Percentiles rank a stretch among this genome's conserved stretches.
Conservation (phyloP, 352 stramenopile genomes). For the Blastocystis sp. region DNA sequence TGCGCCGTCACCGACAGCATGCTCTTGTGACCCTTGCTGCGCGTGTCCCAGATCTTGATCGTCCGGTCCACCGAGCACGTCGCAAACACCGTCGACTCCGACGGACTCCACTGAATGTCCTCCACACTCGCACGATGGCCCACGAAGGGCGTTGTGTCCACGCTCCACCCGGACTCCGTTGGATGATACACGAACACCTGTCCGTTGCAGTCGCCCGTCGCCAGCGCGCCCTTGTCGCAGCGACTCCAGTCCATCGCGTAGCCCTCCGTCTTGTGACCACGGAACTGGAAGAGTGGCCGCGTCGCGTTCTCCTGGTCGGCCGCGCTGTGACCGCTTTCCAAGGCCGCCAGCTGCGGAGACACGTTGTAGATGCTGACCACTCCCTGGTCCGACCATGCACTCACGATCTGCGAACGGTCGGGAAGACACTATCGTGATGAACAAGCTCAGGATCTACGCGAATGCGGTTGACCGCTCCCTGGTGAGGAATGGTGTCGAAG, state of each 20-base stretch:
- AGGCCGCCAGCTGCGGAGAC: conserved; percentile 72
- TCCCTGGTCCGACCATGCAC: conserved; percentile 85
- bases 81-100: conserved; percentile 82
- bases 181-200: conserved; percentile 80
- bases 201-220: conserved; percentile 87
- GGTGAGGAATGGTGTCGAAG: conserved; percentile 83
- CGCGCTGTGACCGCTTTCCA: conserved; percentile 65
- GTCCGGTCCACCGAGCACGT: conserved; percentile 82
- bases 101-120: conserved; percentile 93
- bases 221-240: conserved; percentile 74
- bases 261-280: conserved; percentile 83
- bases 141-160: conserved; percentile 78
- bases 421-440: conserved; percentile 37
- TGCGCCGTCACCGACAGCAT: conserved; percentile 82
- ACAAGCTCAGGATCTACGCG: conserved; percentile 58
- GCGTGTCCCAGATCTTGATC: conserved; percentile 90
- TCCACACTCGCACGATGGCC: conserved; percentile 83
- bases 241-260: conserved; percentile 95
- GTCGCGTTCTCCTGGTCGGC: neutral
- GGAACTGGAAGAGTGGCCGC: conserved; percentile 78
- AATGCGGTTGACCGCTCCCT: conserved; percentile 85
- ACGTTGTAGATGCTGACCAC: conserved; percentile 91
- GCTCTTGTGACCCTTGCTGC: conserved; percentile 70
- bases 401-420: conserved; percentile 79
- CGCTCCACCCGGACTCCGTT: conserved; percentile 66